Conservation (phyloP, 2,329 filamentous ascomycete genomes). For the Pyrenochaeta sp. region DNA sequence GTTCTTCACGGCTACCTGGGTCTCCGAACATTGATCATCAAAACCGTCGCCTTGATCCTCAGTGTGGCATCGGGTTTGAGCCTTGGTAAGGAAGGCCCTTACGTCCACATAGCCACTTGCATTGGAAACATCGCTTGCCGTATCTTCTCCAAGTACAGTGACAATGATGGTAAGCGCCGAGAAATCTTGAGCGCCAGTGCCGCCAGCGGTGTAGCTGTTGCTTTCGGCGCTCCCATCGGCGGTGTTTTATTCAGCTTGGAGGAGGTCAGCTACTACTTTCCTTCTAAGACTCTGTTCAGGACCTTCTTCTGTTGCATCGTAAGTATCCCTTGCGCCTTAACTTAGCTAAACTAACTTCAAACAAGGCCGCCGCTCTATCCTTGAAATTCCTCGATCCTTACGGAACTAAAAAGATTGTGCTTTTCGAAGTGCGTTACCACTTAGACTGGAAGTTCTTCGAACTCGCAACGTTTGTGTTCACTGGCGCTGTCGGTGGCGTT, state of each 20-base stretch:
- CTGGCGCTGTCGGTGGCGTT: conserved; percentile 84
- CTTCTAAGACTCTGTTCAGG: conserved; percentile 93
- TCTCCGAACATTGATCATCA: conserved; percentile 83
- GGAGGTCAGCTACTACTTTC: conserved; percentile 97
- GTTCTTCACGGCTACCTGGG: conserved; percentile 96
- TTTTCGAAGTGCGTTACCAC: conserved; percentile 92
- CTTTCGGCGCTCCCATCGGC: conserved; percentile 88
- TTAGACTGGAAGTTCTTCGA: conserved; percentile 96
- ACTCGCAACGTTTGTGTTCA: conserved; percentile 80
- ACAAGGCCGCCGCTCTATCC: conserved; percentile 75
- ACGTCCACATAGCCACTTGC: conserved; percentile 96
- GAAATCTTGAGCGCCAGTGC: conserved; percentile 94
- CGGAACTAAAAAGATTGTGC: conserved; percentile 92
- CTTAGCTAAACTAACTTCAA: conserved; percentile 13
- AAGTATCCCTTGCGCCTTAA: conserved; percentile 30
- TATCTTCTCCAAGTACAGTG: conserved; percentile 91
- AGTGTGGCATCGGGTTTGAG: conserved; percentile 93
- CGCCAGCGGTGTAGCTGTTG: conserved; percentile 89
- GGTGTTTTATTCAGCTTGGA: conserved; percentile 93
- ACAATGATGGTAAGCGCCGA: conserved; percentile 91
- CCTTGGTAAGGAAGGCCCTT: conserved; percentile 92
- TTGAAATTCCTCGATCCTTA: conserved; percentile 97
- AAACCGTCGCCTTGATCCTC: conserved; percentile 81
- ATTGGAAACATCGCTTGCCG: conserved; percentile 95
- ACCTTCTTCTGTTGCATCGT: conserved; percentile 99